Base-by-base conservation (phyloP, 768 basidiomycete genomes). In the Sporobolomyces phaffii region DNA sequence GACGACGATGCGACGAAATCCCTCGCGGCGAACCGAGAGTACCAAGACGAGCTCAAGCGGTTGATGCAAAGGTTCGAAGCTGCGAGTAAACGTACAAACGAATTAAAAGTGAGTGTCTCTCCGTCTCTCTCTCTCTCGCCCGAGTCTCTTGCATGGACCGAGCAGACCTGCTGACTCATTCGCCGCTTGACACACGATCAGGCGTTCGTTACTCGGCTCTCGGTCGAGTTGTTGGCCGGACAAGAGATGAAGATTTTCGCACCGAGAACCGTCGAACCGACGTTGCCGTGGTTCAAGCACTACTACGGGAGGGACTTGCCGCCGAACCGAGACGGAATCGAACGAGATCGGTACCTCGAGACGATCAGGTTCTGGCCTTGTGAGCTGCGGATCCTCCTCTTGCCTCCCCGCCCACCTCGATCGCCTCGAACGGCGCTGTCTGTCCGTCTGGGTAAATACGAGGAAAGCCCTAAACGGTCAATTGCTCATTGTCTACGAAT, bases 231-330 rank as follows among this genome's bases (percentile, higher is more conserved):
- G 11, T 33, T n/a, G 3, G n/a, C 48, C 1, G 28, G 47, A 1
- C 6, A n/a, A 8, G 53, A 68, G 13, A 2, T 65, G 26, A 52
- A 48, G 31, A 18, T 66, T 38, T 24, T 44, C 41, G 34, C 40
- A 10, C 52, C 62, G 1, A 47, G 38, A 1, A 45, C 53, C 9
- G 11, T 40, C 5, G 44, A 56, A 10, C 52, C 62, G 3, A 20
- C 43, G 1, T n/a, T 67, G 24, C 72, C 72, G 1, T 72, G 65
- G 68, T 69, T 69, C 65, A 60, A 64, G 49, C 49, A 64, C 49
- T 44, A 34, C 10, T 45, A 72, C 44, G 68, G 31, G 31, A 50
- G 68, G 65, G 68, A 72, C 26, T 50, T 72, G 2, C 68, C 72
- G 3, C 45, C 36, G 11, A 68, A 61, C 44, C 22, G 52, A n/a